Evolutionary conservation across 441 rosid genomes (phyloP), one percentile per base, ranked within the genome.

Genomic region (Geranium incanum): DNA sequence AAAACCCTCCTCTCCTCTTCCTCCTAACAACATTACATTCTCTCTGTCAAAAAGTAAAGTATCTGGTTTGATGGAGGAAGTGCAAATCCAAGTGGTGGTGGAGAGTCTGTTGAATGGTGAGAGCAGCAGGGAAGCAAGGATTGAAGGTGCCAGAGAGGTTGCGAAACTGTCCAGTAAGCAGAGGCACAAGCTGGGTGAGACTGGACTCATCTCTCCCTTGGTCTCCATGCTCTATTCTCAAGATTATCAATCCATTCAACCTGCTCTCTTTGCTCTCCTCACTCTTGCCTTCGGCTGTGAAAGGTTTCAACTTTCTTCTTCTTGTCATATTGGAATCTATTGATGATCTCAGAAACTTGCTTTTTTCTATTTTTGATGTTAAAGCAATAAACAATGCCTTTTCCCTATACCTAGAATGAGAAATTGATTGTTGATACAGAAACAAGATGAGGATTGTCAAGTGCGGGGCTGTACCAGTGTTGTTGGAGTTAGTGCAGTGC

Each of bases 261-360:
- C 89, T 76, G 78, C 94, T 62, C 85, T 93, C 13, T 79, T 84
- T 45, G 91, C 92, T 70, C 73, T 89, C 74, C 97, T 91, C 67
- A 86, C 88, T 74, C 88, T 89, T 66, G 91, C 96, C 72, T 93
- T 84, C 76, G 98, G 97, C 77, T 91, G 91, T 63, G 98, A 93
- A 85, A 78, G 91, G 95, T 92, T n/a, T 50, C 71, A 64, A 15
- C 3, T 7, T 48, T 36, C 33, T 23, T 23, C 33, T 23, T 23
- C 33, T 23, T 23, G 33, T 23, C 33, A 23, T 23, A 23, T 23
- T 23, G 33, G 33, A 23, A 23, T 23, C 33, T 23, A 23, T 23
- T 23, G 33, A 23, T 23, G 33, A 23, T 23, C 33, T 23, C 33
- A 23, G 1, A 23, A 23, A 23, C 33, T 23, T 1, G 0, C 33